phyloP scores from a whole-genome alignment of 306 rosid genomes.

The Hylodesmum podocarpum region DNA sequence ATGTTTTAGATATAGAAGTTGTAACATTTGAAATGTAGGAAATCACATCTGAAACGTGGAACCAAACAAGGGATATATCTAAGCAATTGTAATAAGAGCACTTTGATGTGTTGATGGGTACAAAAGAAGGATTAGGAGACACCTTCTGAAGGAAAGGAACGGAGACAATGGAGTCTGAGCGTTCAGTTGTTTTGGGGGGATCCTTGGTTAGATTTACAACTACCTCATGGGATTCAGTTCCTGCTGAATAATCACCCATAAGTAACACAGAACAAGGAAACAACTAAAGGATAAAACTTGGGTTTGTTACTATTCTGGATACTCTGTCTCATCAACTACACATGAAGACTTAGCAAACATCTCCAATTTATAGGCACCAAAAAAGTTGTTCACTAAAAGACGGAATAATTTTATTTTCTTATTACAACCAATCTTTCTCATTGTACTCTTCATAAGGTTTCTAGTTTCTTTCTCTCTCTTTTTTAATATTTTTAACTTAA shows the following conservation, averaged over 20 bases:
- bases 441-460: background rate
- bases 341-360: background rate
- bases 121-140: background rate
- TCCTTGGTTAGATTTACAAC: constrained; percentile 46
- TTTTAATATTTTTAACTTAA: too few relatives aligned
- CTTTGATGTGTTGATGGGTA: background rate
- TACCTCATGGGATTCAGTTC: constrained; percentile 37
- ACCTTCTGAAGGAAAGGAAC: constrained; percentile 79
- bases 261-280: background rate
- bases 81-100: background rate
- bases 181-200: constrained; percentile 12
- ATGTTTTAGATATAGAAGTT: too few relatives aligned
- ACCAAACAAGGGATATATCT: too few relatives aligned
- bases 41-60: too few relatives aligned
- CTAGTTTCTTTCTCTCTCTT: too few relatives aligned
- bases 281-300: background rate
- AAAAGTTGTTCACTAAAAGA: background rate
- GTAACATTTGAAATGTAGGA: too few relatives aligned
- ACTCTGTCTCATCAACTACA: background rate
- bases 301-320: background rate
- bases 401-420: background rate
- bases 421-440: background rate
- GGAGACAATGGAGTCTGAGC: constrained; percentile 16
- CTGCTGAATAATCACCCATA: constrained; percentile 55
- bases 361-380: constrained; percentile 47